phyloP scores from a whole-genome alignment of 371 early-diverging fungal species.

The Lichtheimia hyalospora region DNA sequence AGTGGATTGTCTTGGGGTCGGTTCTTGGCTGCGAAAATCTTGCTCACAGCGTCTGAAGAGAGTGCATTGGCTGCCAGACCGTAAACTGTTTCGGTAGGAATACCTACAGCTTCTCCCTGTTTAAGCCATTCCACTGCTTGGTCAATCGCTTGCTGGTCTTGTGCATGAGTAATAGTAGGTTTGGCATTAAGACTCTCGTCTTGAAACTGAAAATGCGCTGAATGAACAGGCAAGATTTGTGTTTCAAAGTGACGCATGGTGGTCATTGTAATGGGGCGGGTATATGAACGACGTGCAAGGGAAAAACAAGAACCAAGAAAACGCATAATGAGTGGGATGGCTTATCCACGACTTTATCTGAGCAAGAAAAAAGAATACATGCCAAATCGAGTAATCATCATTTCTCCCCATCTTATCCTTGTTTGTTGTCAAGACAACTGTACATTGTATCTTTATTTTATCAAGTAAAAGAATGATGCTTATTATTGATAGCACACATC shows the following conservation, averaged over 20 bases:
- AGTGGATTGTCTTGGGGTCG: slow-evolving; percentile 99
- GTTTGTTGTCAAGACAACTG: too few species aligned
- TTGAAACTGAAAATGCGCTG: slow-evolving; percentile 13
- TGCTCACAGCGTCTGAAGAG: slow-evolving; percentile 65
- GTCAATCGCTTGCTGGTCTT: slow-evolving; percentile 35
- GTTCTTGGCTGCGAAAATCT: slow-evolving; percentile 92
- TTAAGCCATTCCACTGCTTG: slow-evolving; percentile 47
- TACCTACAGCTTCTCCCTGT: slow-evolving; percentile 75
- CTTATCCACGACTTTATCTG: too few species aligned
- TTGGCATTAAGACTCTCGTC: slow-evolving; percentile 12
- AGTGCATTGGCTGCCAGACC: slow-evolving; percentile 97
- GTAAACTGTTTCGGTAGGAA: slow-evolving; percentile 99
- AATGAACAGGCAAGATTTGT: slow-evolving; percentile 14
- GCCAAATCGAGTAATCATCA: too few species aligned
- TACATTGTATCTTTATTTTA: not conserved
- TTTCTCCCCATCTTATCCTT: too few species aligned
- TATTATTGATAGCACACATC: slow-evolving; percentile 64
- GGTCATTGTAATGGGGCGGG: not conserved
- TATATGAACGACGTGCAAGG: slow-evolving; percentile 6
- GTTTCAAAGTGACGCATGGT: not conserved
- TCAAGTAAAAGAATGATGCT: not conserved
- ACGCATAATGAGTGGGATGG: too few species aligned
- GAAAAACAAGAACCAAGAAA: not conserved
- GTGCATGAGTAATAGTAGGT: slow-evolving; percentile 19
- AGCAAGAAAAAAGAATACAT: too few species aligned